phyloP scores from a whole-genome alignment of 2,329 filamentous ascomycete species.

The Scytalidium sp. region DNA sequence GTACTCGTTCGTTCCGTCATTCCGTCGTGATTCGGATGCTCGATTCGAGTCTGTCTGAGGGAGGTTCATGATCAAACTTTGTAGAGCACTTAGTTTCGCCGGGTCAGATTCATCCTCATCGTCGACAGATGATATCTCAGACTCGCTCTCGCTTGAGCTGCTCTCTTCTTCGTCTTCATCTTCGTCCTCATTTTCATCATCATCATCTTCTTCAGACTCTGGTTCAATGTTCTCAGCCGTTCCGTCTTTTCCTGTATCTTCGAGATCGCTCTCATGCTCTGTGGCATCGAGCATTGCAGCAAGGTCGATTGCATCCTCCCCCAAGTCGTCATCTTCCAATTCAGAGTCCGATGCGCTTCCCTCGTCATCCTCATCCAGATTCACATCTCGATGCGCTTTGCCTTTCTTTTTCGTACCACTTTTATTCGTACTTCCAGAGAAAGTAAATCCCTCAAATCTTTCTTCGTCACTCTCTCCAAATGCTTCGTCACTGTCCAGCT shows the following conservation, averaged over 20 bases:
- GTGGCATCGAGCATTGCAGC: constrained; percentile 27
- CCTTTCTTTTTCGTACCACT: constrained; percentile 47
- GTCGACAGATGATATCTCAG: constrained; percentile 44
- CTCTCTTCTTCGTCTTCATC: constrained; percentile 37
- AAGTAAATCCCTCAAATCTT: constrained; percentile 64
- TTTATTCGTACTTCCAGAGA: constrained; percentile 54
- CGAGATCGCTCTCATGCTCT: constrained; percentile 70
- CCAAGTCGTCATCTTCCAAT: constrained; percentile 68
- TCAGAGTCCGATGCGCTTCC: constrained; percentile 37
- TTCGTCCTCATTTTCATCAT: constrained; percentile 47
- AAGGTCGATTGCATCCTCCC: constrained; percentile 38
- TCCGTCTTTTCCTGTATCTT: constrained; percentile 31
- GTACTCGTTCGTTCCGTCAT: constrained; percentile 53
- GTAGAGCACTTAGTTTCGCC: constrained; percentile 59
- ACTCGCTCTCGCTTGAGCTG: constrained; percentile 44
- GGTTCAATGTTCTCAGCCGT: constrained; percentile 29
- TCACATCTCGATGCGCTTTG: constrained; percentile 31
- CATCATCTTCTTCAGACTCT: constrained; percentile 47
- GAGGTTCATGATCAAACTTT: constrained; percentile 67
- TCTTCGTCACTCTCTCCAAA: constrained; percentile 72
- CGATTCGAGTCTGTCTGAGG: constrained; percentile 32
- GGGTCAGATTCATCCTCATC: constrained; percentile 43
- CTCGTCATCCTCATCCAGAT: constrained; percentile 46
- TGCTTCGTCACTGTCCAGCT: constrained; percentile 69
- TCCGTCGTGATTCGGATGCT: constrained; percentile 25